Conservation (phyloP, 163 green algal genomes). For the Coccomyxa subellipsoidea region DNA sequence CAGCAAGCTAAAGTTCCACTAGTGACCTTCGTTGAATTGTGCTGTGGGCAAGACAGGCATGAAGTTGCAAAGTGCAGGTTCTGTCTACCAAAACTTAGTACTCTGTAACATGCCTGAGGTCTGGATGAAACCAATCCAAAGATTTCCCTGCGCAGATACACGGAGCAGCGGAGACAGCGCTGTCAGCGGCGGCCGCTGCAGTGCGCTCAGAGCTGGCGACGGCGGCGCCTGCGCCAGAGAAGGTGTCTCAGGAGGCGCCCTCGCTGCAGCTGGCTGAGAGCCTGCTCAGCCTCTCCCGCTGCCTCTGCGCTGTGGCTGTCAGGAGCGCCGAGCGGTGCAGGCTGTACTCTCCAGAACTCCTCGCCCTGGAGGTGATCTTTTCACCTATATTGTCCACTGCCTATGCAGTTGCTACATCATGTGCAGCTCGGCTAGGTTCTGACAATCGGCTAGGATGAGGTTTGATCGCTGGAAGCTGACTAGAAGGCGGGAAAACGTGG, state of each 20-base stretch:
- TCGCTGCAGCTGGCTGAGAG: neutral
- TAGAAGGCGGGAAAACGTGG: too few species aligned
- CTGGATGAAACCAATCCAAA: neutral
- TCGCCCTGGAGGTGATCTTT: neutral
- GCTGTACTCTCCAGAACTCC: neutral
- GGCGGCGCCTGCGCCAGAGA: neutral
- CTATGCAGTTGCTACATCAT: too few species aligned
- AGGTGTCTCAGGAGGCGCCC: neutral
- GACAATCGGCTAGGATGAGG: too few species aligned
- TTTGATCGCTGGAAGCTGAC: too few species aligned
- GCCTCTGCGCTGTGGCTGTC: neutral
- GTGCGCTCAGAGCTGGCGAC: constrained; percentile 60
- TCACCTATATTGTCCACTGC: too few species aligned
- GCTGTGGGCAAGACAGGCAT: too few species aligned
- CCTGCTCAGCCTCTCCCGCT: neutral
- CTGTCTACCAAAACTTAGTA: too few species aligned
- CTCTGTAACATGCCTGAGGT: too few species aligned
- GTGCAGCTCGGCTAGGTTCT: too few species aligned
- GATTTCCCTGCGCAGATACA: constrained; percentile 35
- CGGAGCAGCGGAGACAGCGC: constrained; percentile 47
- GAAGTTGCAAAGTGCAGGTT: too few species aligned
- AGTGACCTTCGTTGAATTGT: too few species aligned
- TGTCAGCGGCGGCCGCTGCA: constrained; percentile 41
- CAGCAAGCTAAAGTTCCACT: too few species aligned
- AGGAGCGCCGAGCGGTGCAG: neutral